A percentile compares a stretch with the other conserved stretches of the same genome.
These are phyloP conservation scores for Cyclotella choctawhatcheeana DNA, from an alignment of 108 stramenopile species.

Conservation along the genomic window DNA sequence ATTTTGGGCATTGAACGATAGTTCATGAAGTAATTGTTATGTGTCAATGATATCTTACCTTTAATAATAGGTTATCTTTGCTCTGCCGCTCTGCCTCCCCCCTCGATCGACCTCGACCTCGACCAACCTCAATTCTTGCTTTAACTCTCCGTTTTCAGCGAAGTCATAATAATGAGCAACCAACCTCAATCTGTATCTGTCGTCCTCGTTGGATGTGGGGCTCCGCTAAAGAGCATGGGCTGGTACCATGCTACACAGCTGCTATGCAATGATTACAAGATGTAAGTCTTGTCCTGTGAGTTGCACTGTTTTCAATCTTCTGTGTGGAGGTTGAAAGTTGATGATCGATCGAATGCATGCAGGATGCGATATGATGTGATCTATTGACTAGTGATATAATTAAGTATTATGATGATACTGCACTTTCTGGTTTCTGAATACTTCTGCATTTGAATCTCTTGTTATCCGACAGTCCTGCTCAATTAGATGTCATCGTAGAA, in stretches of 20 bases:
- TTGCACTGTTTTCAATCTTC: neutral
- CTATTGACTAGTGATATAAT: too few relatives aligned
- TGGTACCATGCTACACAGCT: conserved; percentile 88
- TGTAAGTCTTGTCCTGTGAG: conserved; percentile 20
- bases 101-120: too few relatives aligned
- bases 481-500: conserved; percentile 66
- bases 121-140: too few relatives aligned
- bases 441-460: neutral
- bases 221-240: conserved; percentile 75
- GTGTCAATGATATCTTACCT: too few relatives aligned
- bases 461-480: conserved; percentile 18
- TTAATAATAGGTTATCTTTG: too few relatives aligned
- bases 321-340: too few relatives aligned
- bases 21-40: too few relatives aligned
- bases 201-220: conserved; percentile 58
- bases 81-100: too few relatives aligned
- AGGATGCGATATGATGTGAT: too few relatives aligned
- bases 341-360: too few relatives aligned
- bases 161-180: conserved; percentile 24
- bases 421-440: neutral
- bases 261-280: conserved; percentile 51
- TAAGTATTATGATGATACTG: neutral
- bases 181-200: conserved; percentile 43
- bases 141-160: too few relatives aligned
- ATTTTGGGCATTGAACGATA: too few relatives aligned